A percentile compares a stretch with the other conserved stretches of the same genome.
Conservation (phyloP, 2,329 filamentous ascomycete genomes). For the Colletotrichum acutatum region DNA sequence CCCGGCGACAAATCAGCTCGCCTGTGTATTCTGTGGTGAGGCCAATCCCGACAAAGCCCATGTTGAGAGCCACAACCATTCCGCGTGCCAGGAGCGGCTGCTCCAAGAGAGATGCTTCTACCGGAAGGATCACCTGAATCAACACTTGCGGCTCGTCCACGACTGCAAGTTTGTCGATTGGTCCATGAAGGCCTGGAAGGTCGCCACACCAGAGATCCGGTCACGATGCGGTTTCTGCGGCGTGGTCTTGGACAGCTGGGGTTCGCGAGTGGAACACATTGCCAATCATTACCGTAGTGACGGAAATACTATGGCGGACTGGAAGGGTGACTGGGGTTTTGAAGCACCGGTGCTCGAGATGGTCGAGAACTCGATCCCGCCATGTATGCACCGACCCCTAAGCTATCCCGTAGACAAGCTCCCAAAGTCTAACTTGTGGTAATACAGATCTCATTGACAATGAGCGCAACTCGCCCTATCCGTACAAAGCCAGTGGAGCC, state of each 20-base stretch:
- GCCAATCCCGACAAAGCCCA: constrained; percentile 65
- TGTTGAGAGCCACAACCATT: constrained; percentile 68
- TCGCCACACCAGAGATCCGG: constrained; percentile 68
- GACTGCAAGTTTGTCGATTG: constrained; percentile 68
- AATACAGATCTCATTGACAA: constrained; percentile 70
- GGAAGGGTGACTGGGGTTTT: constrained; percentile 78
- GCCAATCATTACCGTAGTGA: constrained; percentile 74
- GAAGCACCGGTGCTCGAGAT: constrained; percentile 69
- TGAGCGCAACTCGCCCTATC: constrained; percentile 67
- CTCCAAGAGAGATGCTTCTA: constrained; percentile 73
- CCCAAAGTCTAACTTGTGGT: constrained; percentile 52
- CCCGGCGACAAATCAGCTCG: constrained; percentile 66
- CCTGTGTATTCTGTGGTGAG: constrained; percentile 70
- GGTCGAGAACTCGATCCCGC: constrained; percentile 75
- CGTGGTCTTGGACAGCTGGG: constrained; percentile 71
- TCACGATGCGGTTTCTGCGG: constrained; percentile 75
- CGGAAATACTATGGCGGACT: constrained; percentile 74
- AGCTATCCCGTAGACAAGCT: constrained; percentile 50
- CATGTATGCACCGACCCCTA: constrained; percentile 62
- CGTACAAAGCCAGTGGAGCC: constrained; percentile 60
- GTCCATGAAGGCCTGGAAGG: constrained; percentile 75
- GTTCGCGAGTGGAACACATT: constrained; percentile 68
- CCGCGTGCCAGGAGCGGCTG: constrained; percentile 73
- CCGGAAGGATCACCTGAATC: constrained; percentile 74
- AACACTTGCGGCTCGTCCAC: constrained; percentile 72